Evolutionary conservation across 2,329 filamentous ascomycete species (phyloP).

Genomic region (Verticillium klebahnii): DNA sequence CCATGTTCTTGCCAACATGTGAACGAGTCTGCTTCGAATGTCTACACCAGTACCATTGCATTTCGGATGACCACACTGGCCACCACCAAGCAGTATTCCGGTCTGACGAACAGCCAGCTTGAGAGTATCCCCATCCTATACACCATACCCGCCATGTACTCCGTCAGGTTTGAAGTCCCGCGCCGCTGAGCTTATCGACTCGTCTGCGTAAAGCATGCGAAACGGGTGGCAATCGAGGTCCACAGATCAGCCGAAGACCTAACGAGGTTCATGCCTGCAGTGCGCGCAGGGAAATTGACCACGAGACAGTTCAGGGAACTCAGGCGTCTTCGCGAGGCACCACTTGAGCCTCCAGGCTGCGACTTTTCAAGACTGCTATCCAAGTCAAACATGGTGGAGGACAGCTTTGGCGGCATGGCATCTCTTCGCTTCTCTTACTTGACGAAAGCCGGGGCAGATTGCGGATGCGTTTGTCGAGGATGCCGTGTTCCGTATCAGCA

Average conservation of each 20-base stretch:
- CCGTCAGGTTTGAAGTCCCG: constrained; percentile 7
- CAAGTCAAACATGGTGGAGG: constrained; percentile 13
- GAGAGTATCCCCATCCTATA: constrained; percentile 13
- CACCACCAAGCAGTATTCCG: constrained; percentile 18
- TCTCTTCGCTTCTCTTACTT: constrained; percentile 20
- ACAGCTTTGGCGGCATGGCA: constrained; percentile 19
- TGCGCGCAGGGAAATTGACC: not conserved
- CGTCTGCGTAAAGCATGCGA: constrained; percentile 22
- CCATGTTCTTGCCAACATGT: constrained; percentile 25
- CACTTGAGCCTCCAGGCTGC: constrained; percentile 16
- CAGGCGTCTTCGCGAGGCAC: constrained; percentile 14
- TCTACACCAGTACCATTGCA: constrained; percentile 16
- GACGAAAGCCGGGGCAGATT: constrained; percentile 11
- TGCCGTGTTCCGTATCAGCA: constrained; percentile 12
- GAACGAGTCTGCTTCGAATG: constrained; percentile 25
- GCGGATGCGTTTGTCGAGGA: constrained; percentile 18
- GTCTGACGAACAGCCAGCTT: constrained; percentile 15
- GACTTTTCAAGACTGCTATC: constrained; percentile 16
- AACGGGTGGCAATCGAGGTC: constrained; percentile 18
- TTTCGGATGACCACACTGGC: constrained; percentile 18
- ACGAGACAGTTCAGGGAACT: constrained; percentile 5
- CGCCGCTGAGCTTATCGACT: constrained; percentile 14
- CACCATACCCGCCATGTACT: constrained; percentile 18
- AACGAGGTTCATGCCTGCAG: not conserved
- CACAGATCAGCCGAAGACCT: constrained; percentile 16